Base-by-base conservation (phyloP, 1,139 yeast genomes). In the Saccharomycopsis phalli region DNA sequence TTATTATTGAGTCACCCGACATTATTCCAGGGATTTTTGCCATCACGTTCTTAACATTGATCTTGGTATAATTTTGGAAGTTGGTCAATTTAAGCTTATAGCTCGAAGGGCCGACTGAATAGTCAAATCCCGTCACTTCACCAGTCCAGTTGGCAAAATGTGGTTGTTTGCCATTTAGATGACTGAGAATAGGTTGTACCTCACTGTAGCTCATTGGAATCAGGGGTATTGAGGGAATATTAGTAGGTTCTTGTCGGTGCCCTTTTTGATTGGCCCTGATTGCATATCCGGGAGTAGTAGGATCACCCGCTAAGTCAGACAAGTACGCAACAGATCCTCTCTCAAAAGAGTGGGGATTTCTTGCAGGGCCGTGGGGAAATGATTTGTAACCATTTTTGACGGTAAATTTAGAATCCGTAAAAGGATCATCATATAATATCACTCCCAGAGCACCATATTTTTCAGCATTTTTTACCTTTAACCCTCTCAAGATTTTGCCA, bases 231-330 rank as follows among this genome's bases (percentile, higher is more conserved):
- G 10, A 4, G 18, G 29, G 29, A 26, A 26, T 14, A 4, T 8
- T 11, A 4, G 8, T 11, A 6, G 29, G 14, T 4, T 4, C 14
- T 5, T 26, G 14, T 5, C 14, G 14, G 4, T 6, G 4, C 14
- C n/a, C 5, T 14, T 26, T 26, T 14, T 26, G 5, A 11, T 14
- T 52, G 0, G 75, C 71, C 28, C 59, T 57, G 7, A 68, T 54
- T n/a, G 74, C 57, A 59, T 62, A 66, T 3, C 70, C 71, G 1
- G 82, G 76, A 31, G 81, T 76, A 1, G 87, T 76, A 29, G 88
- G 88, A 53, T 80, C 88, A 18, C 88, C 88, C 0, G 86, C 84
- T 23, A 60, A 61, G 25, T 71, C 74, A 4, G 76, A 71, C 42
- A 76, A 65, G 48, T 66, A 75, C 47, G 68, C 76, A 1, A 73